A percentile compares a stretch with the other conserved stretches of the same genome.
These are phyloP conservation scores for Trichosporon coremiiforme DNA, from an alignment of 1,284 basidiomycete genomes.

Conservation along the genomic window DNA sequence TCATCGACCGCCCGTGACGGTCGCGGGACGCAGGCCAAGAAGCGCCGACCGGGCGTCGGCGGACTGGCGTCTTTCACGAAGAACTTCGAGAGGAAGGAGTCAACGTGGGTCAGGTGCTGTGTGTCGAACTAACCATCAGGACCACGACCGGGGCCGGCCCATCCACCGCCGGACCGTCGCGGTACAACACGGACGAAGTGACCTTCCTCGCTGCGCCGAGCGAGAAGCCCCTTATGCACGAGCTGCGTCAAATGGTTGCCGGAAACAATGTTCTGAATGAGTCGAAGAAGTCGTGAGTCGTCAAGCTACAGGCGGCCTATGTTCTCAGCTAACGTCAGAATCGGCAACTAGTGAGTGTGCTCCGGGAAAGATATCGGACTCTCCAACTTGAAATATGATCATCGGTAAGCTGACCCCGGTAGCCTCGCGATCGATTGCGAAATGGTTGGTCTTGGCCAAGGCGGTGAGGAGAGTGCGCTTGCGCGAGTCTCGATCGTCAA, in stretches of 20 bases:
- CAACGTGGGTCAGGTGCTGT: not conserved
- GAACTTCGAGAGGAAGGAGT: not conserved
- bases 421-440: conserved; percentile 84
- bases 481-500: conserved; percentile 93
- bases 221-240: conserved; percentile 41
- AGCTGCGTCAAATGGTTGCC: conserved; percentile 50
- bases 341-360: conserved; percentile 41
- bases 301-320: not conserved
- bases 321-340: conserved; percentile 32
- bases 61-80: conserved; percentile 7
- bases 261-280: conserved; percentile 45
- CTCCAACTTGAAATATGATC: not conserved
- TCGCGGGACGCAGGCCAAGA: conserved; percentile 22
- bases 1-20: not conserved
- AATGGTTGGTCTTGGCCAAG: conserved; percentile 91
- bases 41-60: conserved; percentile 6
- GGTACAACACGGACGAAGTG: conserved; percentile 24
- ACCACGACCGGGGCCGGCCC: conserved; percentile 7
- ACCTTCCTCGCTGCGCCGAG: conserved; percentile 38
- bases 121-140: not conserved
- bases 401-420: not conserved
- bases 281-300: conserved; percentile 46
- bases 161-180: conserved; percentile 16
- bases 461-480: conserved; percentile 77
- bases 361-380: not conserved